Base-by-base conservation (phyloP, 2,329 filamentous ascomycete genomes). In the Boeremia lycopersici region DNA sequence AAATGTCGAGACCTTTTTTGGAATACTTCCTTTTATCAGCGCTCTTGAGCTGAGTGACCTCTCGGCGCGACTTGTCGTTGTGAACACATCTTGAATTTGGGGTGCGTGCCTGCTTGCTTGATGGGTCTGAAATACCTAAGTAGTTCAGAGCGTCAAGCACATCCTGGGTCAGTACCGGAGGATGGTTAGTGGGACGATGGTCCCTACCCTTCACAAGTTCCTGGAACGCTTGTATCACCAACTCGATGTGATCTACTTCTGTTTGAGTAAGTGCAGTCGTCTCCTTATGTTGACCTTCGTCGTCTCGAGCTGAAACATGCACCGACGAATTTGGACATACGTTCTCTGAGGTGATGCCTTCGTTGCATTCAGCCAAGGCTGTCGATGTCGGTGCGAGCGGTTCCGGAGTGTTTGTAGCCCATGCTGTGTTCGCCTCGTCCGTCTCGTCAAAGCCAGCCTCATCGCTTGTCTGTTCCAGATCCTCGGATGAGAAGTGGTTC, bases 1-100 rank as follows among this genome's bases (percentile, higher is more conserved):
- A 57, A 5, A 63, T 19, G 5, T 19, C 28, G 10, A 67, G 54
- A 52, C 55, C 50, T 10, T 57, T 48, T 0, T 4, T 34, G 51
- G 59, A 58, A 35, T 47, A 67, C 13, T 25, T 41, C 6, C n/a
- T 17, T 8, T 19, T 23, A 11, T 58, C 41, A 2, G 8, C 26
- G 13, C 39, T 0, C 19, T 50, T 57, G 17, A 44, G 6, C 26
- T 33, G 2, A 7, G 4, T 12, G 29, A 61, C n/a, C 2, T 39
- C 5, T 8, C 26, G 33, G 33, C 33, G 33, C 3, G 10, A 31
- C 30, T 13, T 6, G 30, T 6, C 30, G 30, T 31, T 10, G 6
- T 6, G 30, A 31, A 31, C 30, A 13, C 30, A 6, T 31, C 2
- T 31, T 31, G 30, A 6, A 23, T 23, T 23, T 23, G 19, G 19